Conservation (phyloP, 2,329 filamentous ascomycete species). For the Aspergillus eucalypticola region DNA sequence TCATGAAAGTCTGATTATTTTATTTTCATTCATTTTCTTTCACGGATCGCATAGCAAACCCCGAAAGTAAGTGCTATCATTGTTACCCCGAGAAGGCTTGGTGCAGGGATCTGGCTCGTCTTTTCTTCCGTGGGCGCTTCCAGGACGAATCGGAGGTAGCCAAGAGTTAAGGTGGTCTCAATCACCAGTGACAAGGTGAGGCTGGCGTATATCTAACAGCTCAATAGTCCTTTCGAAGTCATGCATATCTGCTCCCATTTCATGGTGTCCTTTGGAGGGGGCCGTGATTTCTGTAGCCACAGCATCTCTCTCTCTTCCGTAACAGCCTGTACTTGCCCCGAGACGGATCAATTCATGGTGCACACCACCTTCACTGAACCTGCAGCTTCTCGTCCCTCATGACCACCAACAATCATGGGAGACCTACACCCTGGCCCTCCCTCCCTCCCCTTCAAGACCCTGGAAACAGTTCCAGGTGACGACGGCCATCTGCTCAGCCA, state of each 20-base stretch:
- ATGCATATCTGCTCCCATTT: not conserved
- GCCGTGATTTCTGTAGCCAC: not conserved
- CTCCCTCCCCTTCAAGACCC: not conserved
- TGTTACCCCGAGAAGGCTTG: not conserved
- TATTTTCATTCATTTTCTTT: too few relatives aligned
- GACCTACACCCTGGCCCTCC: not conserved
- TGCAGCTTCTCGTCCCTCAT: not conserved
- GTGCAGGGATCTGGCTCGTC: not conserved
- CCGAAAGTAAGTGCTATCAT: too few relatives aligned
- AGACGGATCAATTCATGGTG: not conserved
- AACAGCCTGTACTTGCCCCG: not conserved
- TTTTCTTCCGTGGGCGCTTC: not conserved
- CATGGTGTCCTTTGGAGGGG: too few relatives aligned
- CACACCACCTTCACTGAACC: not conserved
- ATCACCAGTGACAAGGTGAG: not conserved
- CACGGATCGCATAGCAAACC: too few relatives aligned
- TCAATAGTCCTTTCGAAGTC: not conserved
- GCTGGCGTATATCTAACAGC: not conserved
- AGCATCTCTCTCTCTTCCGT: not conserved
- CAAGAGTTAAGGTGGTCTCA: not conserved
- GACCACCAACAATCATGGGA: not conserved
- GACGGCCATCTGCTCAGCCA: not conserved
- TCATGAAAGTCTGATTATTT: too few relatives aligned
- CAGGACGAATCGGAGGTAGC: not conserved
- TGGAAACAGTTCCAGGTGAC: constrained; percentile 4